phyloP scores from a whole-genome alignment of 2,329 filamentous ascomycete genomes.

The Pezicula neosporulosa region DNA sequence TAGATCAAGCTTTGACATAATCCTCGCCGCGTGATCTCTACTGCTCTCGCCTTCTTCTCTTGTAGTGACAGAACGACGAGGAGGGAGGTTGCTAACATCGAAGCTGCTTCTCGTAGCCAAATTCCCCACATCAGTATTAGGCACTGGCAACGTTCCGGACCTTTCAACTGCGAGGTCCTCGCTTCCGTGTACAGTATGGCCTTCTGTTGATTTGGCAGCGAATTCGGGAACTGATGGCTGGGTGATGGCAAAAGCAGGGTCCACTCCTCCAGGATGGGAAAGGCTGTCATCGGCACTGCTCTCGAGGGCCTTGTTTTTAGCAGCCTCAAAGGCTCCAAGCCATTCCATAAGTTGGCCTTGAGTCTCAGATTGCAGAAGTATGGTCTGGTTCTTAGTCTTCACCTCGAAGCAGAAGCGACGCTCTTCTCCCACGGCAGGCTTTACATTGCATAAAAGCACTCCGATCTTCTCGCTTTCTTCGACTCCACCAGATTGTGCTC shows the following conservation, averaged over 20 bases:
- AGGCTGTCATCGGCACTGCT: conserved; percentile 48
- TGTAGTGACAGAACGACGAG: conserved; percentile 50
- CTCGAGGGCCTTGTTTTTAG: conserved; percentile 89
- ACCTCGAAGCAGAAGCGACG: conserved; percentile 96
- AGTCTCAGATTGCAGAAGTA: conserved; percentile 89
- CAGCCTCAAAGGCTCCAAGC: conserved; percentile 89
- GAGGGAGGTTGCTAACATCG: conserved; percentile 51
- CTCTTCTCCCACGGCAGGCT: conserved; percentile 88
- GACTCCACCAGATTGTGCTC: conserved; percentile 74
- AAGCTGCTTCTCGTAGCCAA: conserved; percentile 62
- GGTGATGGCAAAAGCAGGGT: conserved; percentile 88
- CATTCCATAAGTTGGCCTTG: conserved; percentile 91
- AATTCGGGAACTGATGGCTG: conserved; percentile 87
- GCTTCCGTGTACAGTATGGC: conserved; percentile 39
- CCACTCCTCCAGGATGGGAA: conserved; percentile 44
- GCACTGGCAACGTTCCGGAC: conserved; percentile 60
- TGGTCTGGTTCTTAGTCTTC: conserved; percentile 91
- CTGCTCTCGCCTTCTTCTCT: conserved; percentile 70
- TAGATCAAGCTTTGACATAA: conserved; percentile 90
- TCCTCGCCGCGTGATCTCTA: conserved; percentile 78
- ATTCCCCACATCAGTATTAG: conserved; percentile 49
- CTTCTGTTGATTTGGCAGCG: conserved; percentile 73
- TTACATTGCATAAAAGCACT: conserved; percentile 87
- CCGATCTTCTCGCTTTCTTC: conserved; percentile 96
- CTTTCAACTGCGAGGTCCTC: conserved; percentile 59